Evolutionary conservation across 441 rosid genomes (phyloP).

Genomic region (Mallotus japonicus): DNA sequence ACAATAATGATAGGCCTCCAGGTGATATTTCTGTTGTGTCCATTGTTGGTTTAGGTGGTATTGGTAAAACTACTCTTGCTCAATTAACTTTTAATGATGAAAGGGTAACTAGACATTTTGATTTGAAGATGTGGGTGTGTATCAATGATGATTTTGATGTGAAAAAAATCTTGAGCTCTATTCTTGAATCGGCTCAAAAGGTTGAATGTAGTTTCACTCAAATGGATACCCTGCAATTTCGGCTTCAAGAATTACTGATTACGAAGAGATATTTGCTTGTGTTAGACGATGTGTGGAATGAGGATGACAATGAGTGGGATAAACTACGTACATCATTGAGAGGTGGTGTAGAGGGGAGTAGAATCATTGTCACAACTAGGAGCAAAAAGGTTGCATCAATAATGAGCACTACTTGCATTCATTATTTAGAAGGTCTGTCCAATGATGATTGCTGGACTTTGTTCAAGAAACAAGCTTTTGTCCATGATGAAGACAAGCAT

Average conservation of each 20-base stretch:
- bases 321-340: not conserved
- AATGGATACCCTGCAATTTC: conserved; percentile 11
- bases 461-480: conserved; percentile 13
- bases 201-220: not conserved
- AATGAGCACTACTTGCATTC: not conserved
- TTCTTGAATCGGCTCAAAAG: not conserved
- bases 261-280: not conserved
- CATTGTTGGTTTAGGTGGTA: not conserved
- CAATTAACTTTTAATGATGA: conserved; percentile 13
- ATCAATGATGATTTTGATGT: conserved; percentile 10
- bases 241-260: not conserved
- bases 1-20: not conserved
- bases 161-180: not conserved
- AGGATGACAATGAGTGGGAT: conserved; percentile 7
- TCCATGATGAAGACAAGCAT: not conserved
- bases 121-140: not conserved
- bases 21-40: not conserved
- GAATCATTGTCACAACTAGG: conserved; percentile 1
- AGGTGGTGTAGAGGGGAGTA: conserved; percentile 8
- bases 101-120: conserved; percentile 6
- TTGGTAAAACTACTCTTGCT: not conserved
- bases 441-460: conserved; percentile 5
- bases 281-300: conserved; percentile 13
- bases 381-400: conserved; percentile 3
- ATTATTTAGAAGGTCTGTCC: conserved; percentile 3